Conservation (phyloP, 23 red algal species). For the Gracilaria domingensis region DNA sequence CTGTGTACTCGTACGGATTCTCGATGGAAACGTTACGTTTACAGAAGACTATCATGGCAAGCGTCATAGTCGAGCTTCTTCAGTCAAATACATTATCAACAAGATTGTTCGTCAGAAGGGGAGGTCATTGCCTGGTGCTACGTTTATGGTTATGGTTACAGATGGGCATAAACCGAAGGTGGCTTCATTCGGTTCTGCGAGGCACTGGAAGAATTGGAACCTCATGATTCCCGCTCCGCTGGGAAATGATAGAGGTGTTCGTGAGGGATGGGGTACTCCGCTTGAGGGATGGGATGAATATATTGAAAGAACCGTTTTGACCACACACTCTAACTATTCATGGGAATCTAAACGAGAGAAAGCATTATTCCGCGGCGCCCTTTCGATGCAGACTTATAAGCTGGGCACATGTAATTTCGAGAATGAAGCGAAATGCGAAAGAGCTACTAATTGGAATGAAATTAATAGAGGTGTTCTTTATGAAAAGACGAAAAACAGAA, state of each 20-base stretch:
- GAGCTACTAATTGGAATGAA: constrained; percentile 51
- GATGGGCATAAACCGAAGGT: constrained; percentile 56
- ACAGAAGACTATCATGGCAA: constrained; percentile 28
- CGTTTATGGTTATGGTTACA: constrained; percentile 71
- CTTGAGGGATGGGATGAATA: constrained; percentile 75
- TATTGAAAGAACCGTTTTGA: constrained; percentile 13
- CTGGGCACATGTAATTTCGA: constrained; percentile 68
- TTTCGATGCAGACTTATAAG: constrained; percentile 67
- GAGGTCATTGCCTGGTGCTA: constrained; percentile 31
- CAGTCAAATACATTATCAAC: constrained; percentile 54
- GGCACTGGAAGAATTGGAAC: constrained; percentile 70
- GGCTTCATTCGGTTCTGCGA: constrained; percentile 59
- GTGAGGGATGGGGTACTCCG: constrained; percentile 51
- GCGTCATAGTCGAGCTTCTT: constrained; percentile 36
- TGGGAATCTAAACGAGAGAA: constrained; percentile 60
- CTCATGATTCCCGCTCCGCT: constrained; percentile 70
- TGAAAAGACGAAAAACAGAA: constrained; percentile 5
- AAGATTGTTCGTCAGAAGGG: constrained; percentile 51
- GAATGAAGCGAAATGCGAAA: constrained; percentile 37
- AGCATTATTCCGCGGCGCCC: constrained; percentile 62
- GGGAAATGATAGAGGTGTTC: constrained; percentile 58
- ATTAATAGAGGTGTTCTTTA: constrained; percentile 66
- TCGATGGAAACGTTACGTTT: constrained; percentile 49
- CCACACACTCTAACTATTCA: constrained; percentile 44
- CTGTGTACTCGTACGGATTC: constrained; percentile 50